Percentiles rank a stretch among this genome's conserved stretches.
Evolutionary conservation across 768 basidiomycete species (phyloP).

Genomic region (Wakefieldia striispora): DNA sequence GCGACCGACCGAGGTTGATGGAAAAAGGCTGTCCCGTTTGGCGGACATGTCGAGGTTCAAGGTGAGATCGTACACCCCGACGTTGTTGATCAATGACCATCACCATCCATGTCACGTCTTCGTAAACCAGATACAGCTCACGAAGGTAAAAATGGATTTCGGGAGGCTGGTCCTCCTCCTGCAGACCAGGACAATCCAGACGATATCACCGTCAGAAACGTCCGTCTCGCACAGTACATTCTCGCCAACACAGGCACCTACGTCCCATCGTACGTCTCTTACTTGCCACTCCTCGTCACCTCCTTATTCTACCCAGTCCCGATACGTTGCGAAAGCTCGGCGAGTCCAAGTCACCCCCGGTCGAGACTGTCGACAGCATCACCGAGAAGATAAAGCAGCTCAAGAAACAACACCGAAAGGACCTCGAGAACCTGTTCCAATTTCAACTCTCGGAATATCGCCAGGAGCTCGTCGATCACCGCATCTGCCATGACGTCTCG

Average conservation of each 20-base stretch:
- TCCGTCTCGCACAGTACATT: constrained; percentile 39
- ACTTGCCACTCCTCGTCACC: background rate
- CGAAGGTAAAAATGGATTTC: constrained; percentile 22
- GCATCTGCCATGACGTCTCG: constrained; percentile 22
- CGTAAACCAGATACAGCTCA: constrained; percentile 12
- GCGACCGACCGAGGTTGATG: constrained; percentile 55
- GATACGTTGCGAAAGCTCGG: constrained; percentile 24
- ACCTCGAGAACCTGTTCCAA: constrained; percentile 29
- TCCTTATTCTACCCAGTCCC: constrained; percentile 6
- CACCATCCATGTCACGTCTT: no score
- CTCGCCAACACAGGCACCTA: constrained; percentile 38
- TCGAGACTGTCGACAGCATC: constrained; percentile 28
- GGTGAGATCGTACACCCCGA: background rate
- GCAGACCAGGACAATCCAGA: constrained; percentile 19
- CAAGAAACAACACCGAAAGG: constrained; percentile 28
- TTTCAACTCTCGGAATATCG: constrained; percentile 32
- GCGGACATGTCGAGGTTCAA: constrained; percentile 30
- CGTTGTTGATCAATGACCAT: background rate
- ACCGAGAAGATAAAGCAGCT: constrained; percentile 29
- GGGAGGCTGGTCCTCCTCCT: constrained; percentile 10
- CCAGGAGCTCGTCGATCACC: constrained; percentile 35
- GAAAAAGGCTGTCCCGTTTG: constrained; percentile 40
- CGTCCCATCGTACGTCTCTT: constrained; percentile 38
- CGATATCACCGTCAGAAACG: constrained; percentile 28
- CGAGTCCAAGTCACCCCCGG: background rate